Evolutionary conservation across 768 basidiomycete genomes (phyloP).

Genomic region (Pholiota molesta): DNA sequence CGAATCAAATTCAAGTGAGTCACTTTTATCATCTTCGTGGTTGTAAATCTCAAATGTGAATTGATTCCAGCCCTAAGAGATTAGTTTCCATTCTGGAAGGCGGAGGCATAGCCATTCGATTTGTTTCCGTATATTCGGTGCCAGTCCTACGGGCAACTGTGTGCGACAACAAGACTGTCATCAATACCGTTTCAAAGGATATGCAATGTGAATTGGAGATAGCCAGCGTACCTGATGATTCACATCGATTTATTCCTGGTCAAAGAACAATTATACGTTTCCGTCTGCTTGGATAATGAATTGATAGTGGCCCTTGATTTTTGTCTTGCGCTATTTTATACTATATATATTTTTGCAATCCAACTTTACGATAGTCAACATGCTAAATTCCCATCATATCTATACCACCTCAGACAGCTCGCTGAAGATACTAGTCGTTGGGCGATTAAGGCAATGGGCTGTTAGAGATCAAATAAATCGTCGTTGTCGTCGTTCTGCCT

Average conservation of each 20-base stretch:
- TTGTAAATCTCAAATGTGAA: slow-evolving; percentile 2
- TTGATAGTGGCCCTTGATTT: slow-evolving; percentile 32
- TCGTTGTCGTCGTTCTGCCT: slow-evolving; percentile 43
- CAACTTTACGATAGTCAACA: neutral
- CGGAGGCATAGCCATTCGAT: slow-evolving; percentile 39
- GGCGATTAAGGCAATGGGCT: no score
- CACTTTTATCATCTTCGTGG: neutral
- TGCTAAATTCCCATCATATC: neutral
- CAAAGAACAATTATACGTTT: slow-evolving; percentile 57
- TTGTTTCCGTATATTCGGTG: slow-evolving; percentile 34
- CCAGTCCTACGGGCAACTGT: slow-evolving; percentile 18
- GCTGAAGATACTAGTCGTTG: no score
- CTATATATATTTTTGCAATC: slow-evolving; percentile 14
- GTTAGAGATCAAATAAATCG: slow-evolving; percentile 61
- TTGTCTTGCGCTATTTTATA: slow-evolving; percentile 11
- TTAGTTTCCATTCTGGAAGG: slow-evolving; percentile 32
- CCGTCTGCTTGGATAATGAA: slow-evolving; percentile 46
- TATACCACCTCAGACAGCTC: no score
- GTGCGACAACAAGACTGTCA: slow-evolving; percentile 17
- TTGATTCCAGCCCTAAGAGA: slow-evolving; percentile 28
- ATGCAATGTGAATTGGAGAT: slow-evolving; percentile 63
- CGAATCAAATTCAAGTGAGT: slow-evolving; percentile 40
- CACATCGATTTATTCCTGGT: slow-evolving; percentile 56
- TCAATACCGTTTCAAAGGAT: slow-evolving; percentile 29
- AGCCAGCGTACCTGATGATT: slow-evolving; percentile 51